phyloP scores from a whole-genome alignment of 2,329 filamentous ascomycete species.

The Calycina marina region DNA sequence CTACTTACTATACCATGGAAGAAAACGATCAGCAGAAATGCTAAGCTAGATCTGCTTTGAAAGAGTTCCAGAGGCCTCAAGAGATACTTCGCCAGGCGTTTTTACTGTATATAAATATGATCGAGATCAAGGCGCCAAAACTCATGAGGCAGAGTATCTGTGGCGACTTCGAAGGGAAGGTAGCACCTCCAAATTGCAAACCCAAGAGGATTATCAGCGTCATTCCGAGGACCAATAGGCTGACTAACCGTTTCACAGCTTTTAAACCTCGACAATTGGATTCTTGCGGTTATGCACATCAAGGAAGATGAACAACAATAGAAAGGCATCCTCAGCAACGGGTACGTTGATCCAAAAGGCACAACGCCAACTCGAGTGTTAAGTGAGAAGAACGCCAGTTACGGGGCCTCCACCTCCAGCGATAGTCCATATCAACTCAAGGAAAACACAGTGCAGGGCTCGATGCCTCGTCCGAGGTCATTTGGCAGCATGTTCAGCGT shows the following conservation, averaged over 20 bases:
- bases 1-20: slow-evolving; percentile 45
- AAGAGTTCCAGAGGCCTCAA: slow-evolving; percentile 66
- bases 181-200: slow-evolving; percentile 65
- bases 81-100: slow-evolving; percentile 56
- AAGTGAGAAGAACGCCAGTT: slow-evolving; percentile 44
- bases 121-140: slow-evolving; percentile 42
- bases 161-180: slow-evolving; percentile 55
- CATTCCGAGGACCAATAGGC: slow-evolving; percentile 49
- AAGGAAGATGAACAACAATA: slow-evolving; percentile 43
- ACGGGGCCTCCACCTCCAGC: slow-evolving; percentile 45
- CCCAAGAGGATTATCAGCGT: slow-evolving; percentile 75
- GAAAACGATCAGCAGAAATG: slow-evolving; percentile 52
- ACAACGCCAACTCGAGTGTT: slow-evolving; percentile 45
- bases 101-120: slow-evolving; percentile 50
- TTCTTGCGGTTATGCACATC: slow-evolving; percentile 49
- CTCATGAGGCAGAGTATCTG: slow-evolving; percentile 66
- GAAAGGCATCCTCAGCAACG: slow-evolving; percentile 25
- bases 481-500: background rate
- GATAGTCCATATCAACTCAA: slow-evolving; percentile 47
- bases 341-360: slow-evolving; percentile 42
- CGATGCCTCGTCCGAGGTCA: slow-evolving; percentile 26
- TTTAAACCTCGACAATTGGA: slow-evolving; percentile 42
- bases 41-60: slow-evolving; percentile 46
- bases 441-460: slow-evolving; percentile 43
- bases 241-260: slow-evolving; percentile 44